Conservation (phyloP, 208 protist species). For the Leishmania arabica region DNA sequence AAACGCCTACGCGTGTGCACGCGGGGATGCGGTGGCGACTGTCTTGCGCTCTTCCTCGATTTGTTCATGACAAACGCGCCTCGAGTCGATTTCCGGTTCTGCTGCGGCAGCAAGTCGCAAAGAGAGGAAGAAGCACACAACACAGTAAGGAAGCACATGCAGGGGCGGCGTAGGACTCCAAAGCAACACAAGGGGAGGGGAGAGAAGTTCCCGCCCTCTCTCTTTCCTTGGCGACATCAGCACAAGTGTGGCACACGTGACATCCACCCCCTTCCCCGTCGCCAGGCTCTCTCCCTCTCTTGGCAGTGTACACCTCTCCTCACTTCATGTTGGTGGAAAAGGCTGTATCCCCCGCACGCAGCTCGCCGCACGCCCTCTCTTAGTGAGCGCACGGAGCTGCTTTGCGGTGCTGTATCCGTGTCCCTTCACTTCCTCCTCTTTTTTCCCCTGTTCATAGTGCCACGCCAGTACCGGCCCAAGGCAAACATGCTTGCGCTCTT, state of each 20-base stretch:
- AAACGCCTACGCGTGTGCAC: neutral
- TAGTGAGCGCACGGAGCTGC: slow-evolving; percentile 1
- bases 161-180: neutral
- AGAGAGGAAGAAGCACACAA: neutral
- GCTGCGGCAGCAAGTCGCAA: neutral
- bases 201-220: neutral
- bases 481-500: slow-evolving; percentile 36
- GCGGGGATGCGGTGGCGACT: neutral
- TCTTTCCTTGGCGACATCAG: neutral
- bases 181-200: neutral
- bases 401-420: neutral
- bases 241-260: neutral
- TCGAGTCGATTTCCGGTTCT: neutral
- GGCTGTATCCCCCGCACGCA: neutral
- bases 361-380: neutral
- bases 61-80: neutral
- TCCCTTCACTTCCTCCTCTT: neutral
- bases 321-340: neutral
- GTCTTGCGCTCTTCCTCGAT: neutral
- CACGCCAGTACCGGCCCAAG: neutral
- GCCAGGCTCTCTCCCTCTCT: slow-evolving; percentile 1
- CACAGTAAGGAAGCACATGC: neutral
- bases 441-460: neutral
- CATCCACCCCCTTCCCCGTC: neutral
- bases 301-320: neutral